phyloP scores from a whole-genome alignment of 2,329 filamentous ascomycete species.

The Aspergillus nomiae region DNA sequence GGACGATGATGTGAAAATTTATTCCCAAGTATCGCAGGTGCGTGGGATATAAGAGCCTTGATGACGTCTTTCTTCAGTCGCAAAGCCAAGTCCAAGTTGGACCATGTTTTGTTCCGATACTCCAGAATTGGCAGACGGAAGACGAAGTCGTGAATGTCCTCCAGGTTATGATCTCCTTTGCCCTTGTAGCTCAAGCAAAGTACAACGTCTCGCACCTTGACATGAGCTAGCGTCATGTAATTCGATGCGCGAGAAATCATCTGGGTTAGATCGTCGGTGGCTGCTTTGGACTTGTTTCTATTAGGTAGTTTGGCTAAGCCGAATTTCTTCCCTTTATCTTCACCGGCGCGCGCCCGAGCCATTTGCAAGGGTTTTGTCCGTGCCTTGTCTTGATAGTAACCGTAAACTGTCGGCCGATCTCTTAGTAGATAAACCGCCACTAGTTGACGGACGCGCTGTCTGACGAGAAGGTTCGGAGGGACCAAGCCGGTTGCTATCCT shows the following conservation, averaged over 20 bases:
- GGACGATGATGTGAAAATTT: constrained; percentile 91
- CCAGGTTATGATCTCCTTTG: constrained; percentile 89
- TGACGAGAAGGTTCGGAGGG: constrained; percentile 17
- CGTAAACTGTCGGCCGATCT: constrained; percentile 45
- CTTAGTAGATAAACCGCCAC: constrained; percentile 40
- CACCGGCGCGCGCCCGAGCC: constrained; percentile 28
- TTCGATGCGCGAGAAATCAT: constrained; percentile 96
- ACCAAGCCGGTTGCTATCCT: constrained; percentile 27
- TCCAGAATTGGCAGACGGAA: constrained; percentile 93
- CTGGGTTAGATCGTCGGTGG: constrained; percentile 86
- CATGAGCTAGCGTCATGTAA: constrained; percentile 95
- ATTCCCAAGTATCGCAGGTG: constrained; percentile 94
- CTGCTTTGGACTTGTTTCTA: constrained; percentile 61
- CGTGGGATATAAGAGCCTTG: constrained; percentile 90
- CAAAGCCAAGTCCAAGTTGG: constrained; percentile 89
- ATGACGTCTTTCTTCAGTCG: constrained; percentile 94
- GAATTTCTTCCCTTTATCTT: constrained; percentile 53
- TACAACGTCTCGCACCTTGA: constrained; percentile 92
- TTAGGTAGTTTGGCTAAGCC: constrained; percentile 46
- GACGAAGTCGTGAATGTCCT: constrained; percentile 96
- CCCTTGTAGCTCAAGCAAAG: constrained; percentile 96
- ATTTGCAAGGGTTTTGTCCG: constrained; percentile 40
- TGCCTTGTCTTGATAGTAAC: constrained; percentile 35
- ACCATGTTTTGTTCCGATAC: constrained; percentile 99
- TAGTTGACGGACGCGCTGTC: constrained; percentile 30